Base-by-base conservation (phyloP, 2,329 filamentous ascomycete genomes). In the Fusarium piperis region DNA sequence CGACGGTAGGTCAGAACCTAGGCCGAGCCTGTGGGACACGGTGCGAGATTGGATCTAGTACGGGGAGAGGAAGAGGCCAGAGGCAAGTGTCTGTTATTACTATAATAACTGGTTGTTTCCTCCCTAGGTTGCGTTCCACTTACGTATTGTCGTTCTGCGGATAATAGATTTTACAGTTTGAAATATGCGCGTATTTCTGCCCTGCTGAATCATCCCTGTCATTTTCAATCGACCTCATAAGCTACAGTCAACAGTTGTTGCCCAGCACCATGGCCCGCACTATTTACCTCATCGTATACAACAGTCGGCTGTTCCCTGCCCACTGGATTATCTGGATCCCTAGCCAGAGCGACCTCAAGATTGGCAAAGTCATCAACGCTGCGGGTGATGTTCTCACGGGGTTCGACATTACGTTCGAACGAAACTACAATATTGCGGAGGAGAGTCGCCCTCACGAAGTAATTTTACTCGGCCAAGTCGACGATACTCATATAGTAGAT, bases 261-360 rank as follows among this genome's bases (percentile, higher is more conserved):
- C 30, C 30, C 28, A 35, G 3, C 35, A 41, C 6, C 23, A 61
- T 65, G 62, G 18, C 32, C 10, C 46, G 57, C 18, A 23, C 62
- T 9, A 6, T 61, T 10, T 65, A 35, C 38, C 51, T 65, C 33
- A 30, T 65, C 6, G 51, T 65, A 9, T 65, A 65, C 62, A 65
- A 28, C 30, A 61, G 38, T 6, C 38, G 48, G 8, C 38, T 65
- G 6, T 65, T 65, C 18, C 62, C 62, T 12, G 62, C 62, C 8
- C 62, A 61, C 18, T 65, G 62, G 62, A 41, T 51, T 6, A 33
- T 65, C 11, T 65, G 62, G 57, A 61, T 61, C 18, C 57, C 57
- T 13, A 65, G 57, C 8, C 48, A 36, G 7, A 26, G 13, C 15
- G 28, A 56, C 10, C 3, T 48, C 18, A 44, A 20, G 5, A 6